Evolutionary conservation across 2,329 filamentous ascomycete species (phyloP), one percentile per base, ranked within the genome.

Genomic region (Akanthomyces muscarius): DNA sequence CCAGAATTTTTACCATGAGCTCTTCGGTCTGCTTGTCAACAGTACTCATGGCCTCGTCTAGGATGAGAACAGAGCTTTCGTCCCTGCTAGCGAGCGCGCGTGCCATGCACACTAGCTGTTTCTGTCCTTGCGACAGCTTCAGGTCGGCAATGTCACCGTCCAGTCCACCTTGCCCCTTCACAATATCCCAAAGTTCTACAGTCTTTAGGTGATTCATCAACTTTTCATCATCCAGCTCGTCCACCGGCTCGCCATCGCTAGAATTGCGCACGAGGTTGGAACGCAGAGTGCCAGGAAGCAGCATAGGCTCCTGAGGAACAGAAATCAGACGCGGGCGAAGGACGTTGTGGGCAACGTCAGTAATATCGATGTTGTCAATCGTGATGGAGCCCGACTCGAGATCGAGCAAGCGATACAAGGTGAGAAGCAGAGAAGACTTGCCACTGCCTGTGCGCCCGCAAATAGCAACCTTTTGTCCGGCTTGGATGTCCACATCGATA

Each of bases 241-340:
- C 65, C 2, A 69, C 67, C 0, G 81, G 80, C 63, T 28, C 16
- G 38, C 18, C 33, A 8, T 56, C 33, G 21, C 13, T 5, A 7
- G 7, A n/a, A 18, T 21, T 38, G 48, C 50, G 56, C 16, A n/a
- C 21, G 18, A 82, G 70, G 53, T 86, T 86, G 1, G 74, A 70
- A 0, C 80, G 77, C 3, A 86, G 71, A 0, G 72, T 80, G 2
- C 80, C 81, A 0, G 76, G 76, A 3, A 85, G 70, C n/a, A 83
- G 76, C 65, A 83, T 78, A 0, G 80, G 74, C 52, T 85, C 82
- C 70, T 86, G 83, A 0, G 83, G 78, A 0, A 84, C 69, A 1
- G 75, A 75, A 36, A 78, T 77, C 6, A 85, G 69, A 1, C 69
- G 63, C 0, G 64, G 53, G 0, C 74, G 68, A 1, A 75, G 50